Conservation (phyloP, 805 yeast genomes). For the Metschnikowia anglica region DNA sequence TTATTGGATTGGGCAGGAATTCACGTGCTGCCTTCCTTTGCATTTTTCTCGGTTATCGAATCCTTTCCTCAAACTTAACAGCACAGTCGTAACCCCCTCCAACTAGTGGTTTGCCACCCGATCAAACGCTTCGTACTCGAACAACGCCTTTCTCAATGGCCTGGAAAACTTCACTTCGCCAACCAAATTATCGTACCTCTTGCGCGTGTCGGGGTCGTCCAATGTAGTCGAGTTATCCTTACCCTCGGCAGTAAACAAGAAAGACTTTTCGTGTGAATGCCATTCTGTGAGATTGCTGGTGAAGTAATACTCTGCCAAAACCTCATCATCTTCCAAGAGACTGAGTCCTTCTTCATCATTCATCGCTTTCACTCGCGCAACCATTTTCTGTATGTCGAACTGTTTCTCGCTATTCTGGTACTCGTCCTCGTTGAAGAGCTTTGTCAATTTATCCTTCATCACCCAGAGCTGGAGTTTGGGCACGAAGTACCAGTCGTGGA, state of each 20-base stretch:
- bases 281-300: conserved; percentile 20
- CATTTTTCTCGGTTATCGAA: too few relatives aligned
- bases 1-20: too few relatives aligned
- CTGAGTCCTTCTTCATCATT: conserved; percentile 25
- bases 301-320: conserved; percentile 25
- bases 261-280: conserved; percentile 22
- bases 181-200: conserved; percentile 9
- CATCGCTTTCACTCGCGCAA: conserved; percentile 22
- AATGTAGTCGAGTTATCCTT: conserved; percentile 7
- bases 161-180: conserved; percentile 4
- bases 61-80: not conserved
- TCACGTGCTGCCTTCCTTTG: too few relatives aligned
- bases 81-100: not conserved
- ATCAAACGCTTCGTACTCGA: conserved; percentile 13
- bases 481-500: conserved; percentile 18
- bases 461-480: conserved; percentile 24
- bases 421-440: conserved; percentile 14
- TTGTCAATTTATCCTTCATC: conserved; percentile 11
- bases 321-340: conserved; percentile 24
- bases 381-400: conserved; percentile 16
- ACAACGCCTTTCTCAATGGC: conserved; percentile 15
- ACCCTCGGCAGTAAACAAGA: conserved; percentile 20
- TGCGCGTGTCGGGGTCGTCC: not conserved
- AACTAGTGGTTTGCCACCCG: conserved; percentile 6
- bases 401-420: conserved; percentile 1